Evolutionary conservation across 108 stramenopile genomes (phyloP), one percentile per base, ranked within the genome.

Genomic region (Chaetoceros muelleri): DNA sequence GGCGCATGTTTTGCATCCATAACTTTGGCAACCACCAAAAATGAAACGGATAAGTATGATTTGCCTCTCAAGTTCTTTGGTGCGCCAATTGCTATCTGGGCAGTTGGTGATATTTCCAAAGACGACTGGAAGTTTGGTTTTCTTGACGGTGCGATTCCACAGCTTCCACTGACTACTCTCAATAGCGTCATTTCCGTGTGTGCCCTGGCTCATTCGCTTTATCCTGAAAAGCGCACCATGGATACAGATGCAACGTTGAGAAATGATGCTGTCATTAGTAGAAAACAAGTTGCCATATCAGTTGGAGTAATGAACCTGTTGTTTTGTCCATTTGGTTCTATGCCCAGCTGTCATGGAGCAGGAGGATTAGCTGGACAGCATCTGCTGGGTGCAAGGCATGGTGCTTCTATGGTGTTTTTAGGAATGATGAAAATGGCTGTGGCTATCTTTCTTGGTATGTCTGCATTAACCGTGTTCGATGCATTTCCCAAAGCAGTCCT

Each of bases 261-360:
- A 0, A 70, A 60, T 31, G 66, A 70, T 53, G 64, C 72, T 5
- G 78, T 83, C 0, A 62, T 87, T 30, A 73, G 79, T 24, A 60
- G 83, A 24, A 62, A 72, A 28, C 70, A 82, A 29, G 82, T 92
- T 3, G 64, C 73, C 10, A 55, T 83, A 26, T 78, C 76, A 1
- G 80, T 92, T 1, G 86, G 90, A 40, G 55, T 85, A 0, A 80
- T 92, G 82, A 92, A 92, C 58, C 51, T 77, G 1, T 13, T 81
- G 7, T 40, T 79, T 8, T 79, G 79, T 60, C 84, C 82, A 28
- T 74, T 93, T 46, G 90, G 90, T 18, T 55, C 54, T 10, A 84
- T 88, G 86, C 90, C 90, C 3, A 78, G 72, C 57, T 93, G 90
- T 59, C 90, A 93, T 61, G 90, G 90, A 21, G 90, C 90, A 18